phyloP scores from a whole-genome alignment of 345 rosid species.

The Kandelia obovata region DNA sequence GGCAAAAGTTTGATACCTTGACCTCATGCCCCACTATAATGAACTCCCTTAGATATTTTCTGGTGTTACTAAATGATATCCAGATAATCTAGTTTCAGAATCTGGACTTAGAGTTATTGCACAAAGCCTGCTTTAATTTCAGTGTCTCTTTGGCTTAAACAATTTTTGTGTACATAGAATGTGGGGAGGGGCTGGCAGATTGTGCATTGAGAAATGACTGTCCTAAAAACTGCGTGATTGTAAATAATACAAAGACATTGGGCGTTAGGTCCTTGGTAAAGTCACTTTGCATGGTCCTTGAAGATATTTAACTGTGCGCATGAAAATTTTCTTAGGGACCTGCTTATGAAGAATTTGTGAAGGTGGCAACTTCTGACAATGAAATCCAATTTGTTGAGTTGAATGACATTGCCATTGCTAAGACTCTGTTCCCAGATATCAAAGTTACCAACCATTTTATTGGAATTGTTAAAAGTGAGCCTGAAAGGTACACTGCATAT shows the following conservation, averaged over 20 bases:
- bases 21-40: no score
- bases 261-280: neutral
- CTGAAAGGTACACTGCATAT: slow-evolving; percentile 60
- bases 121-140: neutral
- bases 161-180: neutral
- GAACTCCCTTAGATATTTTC: neutral
- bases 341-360: slow-evolving; percentile 58
- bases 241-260: no score
- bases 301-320: no score
- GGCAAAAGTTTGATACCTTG: no score
- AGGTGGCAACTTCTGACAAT: slow-evolving; percentile 57
- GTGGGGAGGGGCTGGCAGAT: no score
- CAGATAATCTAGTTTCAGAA: slow-evolving; percentile 6
- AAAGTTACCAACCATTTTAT: slow-evolving; percentile 37
- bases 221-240: no score
- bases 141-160: neutral
- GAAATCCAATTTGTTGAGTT: slow-evolving; percentile 75
- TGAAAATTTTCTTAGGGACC: slow-evolving; percentile 44
- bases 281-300: neutral
- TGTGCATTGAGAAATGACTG: neutral
- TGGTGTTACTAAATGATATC: neutral
- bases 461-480: slow-evolving; percentile 78
- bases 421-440: slow-evolving; percentile 54
- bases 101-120: neutral
- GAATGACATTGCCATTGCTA: slow-evolving; percentile 41